Base-by-base conservation (phyloP, 2,329 filamentous ascomycete species). In the Fusarium sp. region DNA sequence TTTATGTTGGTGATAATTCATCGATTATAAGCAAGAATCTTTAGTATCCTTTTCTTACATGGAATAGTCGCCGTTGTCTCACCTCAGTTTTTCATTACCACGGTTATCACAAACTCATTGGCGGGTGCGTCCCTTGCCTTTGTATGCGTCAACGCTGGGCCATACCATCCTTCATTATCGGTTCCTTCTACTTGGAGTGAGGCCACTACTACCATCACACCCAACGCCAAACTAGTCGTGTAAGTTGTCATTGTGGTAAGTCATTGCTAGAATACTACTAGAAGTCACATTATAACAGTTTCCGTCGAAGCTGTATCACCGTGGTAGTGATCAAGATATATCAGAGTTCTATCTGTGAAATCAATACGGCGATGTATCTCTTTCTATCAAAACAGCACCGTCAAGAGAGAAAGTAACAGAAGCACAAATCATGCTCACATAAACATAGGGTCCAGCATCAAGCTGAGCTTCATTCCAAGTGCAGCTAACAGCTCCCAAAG, bases 321-420 rank as follows among this genome's bases (percentile, higher is more conserved):
- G 11, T 13, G 0, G 6, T 24, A 7, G 7, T 12, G 11, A n/a
- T 7, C 10, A 5, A 32, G 5, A 18, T 32, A 2, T 51, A 3
- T 18, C 7, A 32, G 12, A 20, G 8, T 11, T 53, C 18, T 3
- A 20, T 15, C 5, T 11, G 8, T 48, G 1, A 36, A 22, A 28
- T 38, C n/a, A 38, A 22, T 22, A 28, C 13, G 6, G n/a, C 18
- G 50, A 54, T 6, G 24, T 24, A 24, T 28, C 32, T 6, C 32
- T 22, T 17, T 54, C 32, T 38, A 54, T 54, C 35, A 28, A 38
- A 4, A 38, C 51, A 26, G 51, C 24, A 38, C 38, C 24, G 5
- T 17, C 51, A 9, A 54, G 35, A 26, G 14, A 38, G 24, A 54
- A 38, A 54, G 28, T 32, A 9, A 48, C 28, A 48, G 20, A n/a